phyloP scores from a whole-genome alignment of 371 early-diverging fungal species.

The Lichtheimia corymbifera region DNA sequence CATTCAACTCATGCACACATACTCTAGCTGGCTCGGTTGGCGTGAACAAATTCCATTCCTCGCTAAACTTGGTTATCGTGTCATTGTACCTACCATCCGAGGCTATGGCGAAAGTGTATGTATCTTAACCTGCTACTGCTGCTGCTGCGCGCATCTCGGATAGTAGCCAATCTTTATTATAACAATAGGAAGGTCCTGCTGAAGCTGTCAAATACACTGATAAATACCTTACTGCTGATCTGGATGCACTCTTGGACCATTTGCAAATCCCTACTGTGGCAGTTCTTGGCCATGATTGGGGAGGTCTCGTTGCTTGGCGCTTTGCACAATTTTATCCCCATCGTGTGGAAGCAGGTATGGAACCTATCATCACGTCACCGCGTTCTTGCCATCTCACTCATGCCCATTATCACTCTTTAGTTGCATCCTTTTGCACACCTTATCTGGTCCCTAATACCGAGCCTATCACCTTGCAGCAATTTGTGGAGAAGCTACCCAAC shows the following conservation, averaged over 20 bases:
- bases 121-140: too few relatives aligned
- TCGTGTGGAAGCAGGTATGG: conserved; percentile 54
- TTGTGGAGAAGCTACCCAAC: conserved; percentile 55
- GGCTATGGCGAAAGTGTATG: conserved; percentile 74
- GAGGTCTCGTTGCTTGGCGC: conserved; percentile 70
- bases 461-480: conserved; percentile 46
- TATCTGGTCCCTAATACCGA: conserved; percentile 43
- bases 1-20: background rate
- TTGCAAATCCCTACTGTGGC: conserved; percentile 59
- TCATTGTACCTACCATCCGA: conserved; percentile 66
- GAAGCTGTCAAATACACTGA: conserved; percentile 52
- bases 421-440: conserved; percentile 69
- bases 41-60: conserved; percentile 72
- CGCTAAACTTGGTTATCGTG: conserved; percentile 67
- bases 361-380: too few relatives aligned
- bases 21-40: conserved; percentile 39
- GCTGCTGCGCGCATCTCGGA: background rate
- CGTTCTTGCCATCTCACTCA: conserved; percentile 64
- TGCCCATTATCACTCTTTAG: background rate
- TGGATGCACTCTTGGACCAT: conserved; percentile 62
- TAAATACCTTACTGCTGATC: conserved; percentile 54
- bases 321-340: conserved; percentile 67
- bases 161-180: background rate
- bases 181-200: conserved; percentile 42
- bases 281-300: conserved; percentile 79